Base-by-base conservation (phyloP, 1,284 basidiomycete species). In the Papiliotrema terrestris region DNA sequence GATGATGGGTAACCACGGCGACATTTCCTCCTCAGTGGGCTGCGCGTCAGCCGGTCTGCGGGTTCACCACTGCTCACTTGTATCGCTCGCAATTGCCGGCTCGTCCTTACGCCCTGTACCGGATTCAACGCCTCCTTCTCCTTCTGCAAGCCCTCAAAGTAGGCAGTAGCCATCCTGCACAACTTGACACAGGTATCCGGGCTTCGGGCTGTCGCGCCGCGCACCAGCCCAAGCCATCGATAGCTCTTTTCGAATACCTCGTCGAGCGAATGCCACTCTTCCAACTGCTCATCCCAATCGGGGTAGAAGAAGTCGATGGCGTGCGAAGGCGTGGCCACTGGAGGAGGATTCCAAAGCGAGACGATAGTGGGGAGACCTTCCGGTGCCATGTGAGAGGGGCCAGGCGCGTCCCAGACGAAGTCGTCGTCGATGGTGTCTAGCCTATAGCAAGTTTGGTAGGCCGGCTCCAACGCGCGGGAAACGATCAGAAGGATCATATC, bases 271-370 rank as follows among this genome's bases (percentile, higher is more conserved):
- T 79, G 77, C 68, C 87, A 88, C 25, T 83, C 65, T 14, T 89
- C 89, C 36, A 92, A 77, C 41, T 82, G 80, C 47, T 88, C 83
- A 15, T 75, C 73, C 93, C 93, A 96, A 49, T 84, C 79, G 2
- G 90, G 85, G 74, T 87, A 95, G 81, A 96, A 97, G 80, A 91
- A 97, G 9, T 89, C 83, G 66, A 88, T 93, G 45, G 86, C 84
- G 22, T 81, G 81, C 6, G 78, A 81, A 54, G 78, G 81, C 14
- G 89, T 90, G 58, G 83, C 81, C 0, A 89, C 87, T 19, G 91
- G 89, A 8, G 83, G 82, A 1, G 91, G 90, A 13, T 85, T 86
- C 69, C 81, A 81, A 1, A 87, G 76, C 13, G 36, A 19, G 6
- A 25, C 36, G 14, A 25, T n/a, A 8, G 32, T 26, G 6, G 22